Percentiles rank a stretch among this genome's conserved stretches.
These are phyloP conservation scores for Xylaria palmicola DNA, from an alignment of 495 filamentous ascomycete genomes.

Conservation along the genomic window DNA sequence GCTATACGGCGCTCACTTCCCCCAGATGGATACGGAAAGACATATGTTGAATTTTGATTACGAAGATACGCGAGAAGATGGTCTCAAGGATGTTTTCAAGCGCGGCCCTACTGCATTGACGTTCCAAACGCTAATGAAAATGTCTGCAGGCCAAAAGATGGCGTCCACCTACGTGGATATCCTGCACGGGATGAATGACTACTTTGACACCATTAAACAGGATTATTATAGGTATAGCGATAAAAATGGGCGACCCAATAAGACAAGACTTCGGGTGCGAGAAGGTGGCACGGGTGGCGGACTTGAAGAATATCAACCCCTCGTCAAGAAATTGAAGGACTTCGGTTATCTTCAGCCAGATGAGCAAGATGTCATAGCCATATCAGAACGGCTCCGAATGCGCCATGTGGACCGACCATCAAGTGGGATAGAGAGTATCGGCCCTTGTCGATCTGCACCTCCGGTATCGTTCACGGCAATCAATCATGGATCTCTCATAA, in stretches of 20 bases:
- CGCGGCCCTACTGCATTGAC: constrained; percentile 40
- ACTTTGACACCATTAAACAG: constrained; percentile 62
- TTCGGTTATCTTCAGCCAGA: constrained; percentile 39
- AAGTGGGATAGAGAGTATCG: constrained; percentile 18
- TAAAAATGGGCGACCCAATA: constrained; percentile 20
- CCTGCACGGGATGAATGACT: constrained; percentile 65
- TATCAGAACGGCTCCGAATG: constrained; percentile 16
- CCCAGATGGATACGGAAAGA: constrained; percentile 71
- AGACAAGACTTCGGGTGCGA: constrained; percentile 34
- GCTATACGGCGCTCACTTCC: constrained; percentile 72
- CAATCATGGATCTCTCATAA: constrained; percentile 37
- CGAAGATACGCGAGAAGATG: constrained; percentile 23
- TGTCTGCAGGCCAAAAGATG: constrained; percentile 68
- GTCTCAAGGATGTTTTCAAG: constrained; percentile 34
- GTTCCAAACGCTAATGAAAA: constrained; percentile 49
- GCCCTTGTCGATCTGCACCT: constrained; percentile 21
- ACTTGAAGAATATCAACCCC: constrained; percentile 67
- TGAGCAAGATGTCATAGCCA: constrained; percentile 29
- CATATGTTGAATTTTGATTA: constrained; percentile 51
- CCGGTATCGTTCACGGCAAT: constrained; percentile 51
- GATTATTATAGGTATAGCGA: constrained; percentile 48
- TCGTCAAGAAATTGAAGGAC: constrained; percentile 37
- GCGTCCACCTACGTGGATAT: constrained; percentile 68
- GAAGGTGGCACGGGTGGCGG: constrained; percentile 58
- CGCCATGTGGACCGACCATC: constrained; percentile 27